Evolutionary conservation across 169 alveolate genomes (phyloP).

Genomic region (Perkinsus chesapeaki): DNA sequence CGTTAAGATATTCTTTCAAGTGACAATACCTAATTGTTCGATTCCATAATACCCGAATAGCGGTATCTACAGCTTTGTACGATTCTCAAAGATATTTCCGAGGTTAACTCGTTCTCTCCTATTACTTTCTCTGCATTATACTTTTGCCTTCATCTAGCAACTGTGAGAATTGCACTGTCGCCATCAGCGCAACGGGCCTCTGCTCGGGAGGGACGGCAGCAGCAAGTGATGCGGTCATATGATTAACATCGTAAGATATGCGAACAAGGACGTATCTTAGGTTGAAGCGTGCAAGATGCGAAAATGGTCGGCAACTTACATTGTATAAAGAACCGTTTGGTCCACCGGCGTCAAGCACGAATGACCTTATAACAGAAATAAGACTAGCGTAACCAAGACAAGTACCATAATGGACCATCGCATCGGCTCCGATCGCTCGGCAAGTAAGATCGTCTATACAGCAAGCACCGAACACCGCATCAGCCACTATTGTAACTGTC

Average conservation of each 20-base stretch:
- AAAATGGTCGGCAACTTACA: slow-evolving; percentile 20
- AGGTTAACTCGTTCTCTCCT: neutral
- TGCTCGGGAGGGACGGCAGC: neutral
- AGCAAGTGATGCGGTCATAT: neutral
- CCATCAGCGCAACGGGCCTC: slow-evolving; percentile 43
- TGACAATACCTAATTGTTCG: too few relatives aligned
- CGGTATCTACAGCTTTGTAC: too few relatives aligned
- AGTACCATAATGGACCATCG: slow-evolving; percentile 88
- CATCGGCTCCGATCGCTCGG: slow-evolving; percentile 79
- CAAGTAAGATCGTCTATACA: slow-evolving; percentile 95
- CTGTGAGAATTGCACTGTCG: slow-evolving; percentile 71
- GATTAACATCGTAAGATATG: neutral
- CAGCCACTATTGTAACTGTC: slow-evolving; percentile 69
- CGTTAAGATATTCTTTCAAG: too few relatives aligned
- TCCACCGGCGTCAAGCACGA: slow-evolving; percentile 92
- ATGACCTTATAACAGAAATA: slow-evolving; percentile 53
- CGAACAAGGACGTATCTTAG: neutral
- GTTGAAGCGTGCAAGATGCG: neutral
- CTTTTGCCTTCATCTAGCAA: neutral
- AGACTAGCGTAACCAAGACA: neutral
- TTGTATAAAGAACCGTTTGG: neutral
- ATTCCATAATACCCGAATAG: too few relatives aligned
- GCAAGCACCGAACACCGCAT: slow-evolving; percentile 99
- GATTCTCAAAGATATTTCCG: neutral
- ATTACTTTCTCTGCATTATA: neutral